phyloP scores from a whole-genome alignment of 305 asterid genomes.

The Caryopteris hybrid region DNA sequence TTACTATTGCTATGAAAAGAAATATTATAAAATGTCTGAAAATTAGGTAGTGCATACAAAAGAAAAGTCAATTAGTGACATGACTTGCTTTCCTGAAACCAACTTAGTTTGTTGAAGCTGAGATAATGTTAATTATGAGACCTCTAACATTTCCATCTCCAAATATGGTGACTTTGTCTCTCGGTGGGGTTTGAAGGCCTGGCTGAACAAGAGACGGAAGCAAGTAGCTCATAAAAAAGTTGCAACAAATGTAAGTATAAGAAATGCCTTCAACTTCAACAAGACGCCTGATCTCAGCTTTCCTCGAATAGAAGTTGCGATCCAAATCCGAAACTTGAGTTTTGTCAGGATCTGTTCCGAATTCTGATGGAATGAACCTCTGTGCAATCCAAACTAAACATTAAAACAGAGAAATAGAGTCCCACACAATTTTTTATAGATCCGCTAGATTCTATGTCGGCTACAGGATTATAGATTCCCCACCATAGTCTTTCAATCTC shows the following conservation, averaged over 20 bases:
- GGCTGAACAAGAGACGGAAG: slow-evolving; percentile 90
- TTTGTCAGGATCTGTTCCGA: slow-evolving; percentile 80
- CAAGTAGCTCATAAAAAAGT: slow-evolving; percentile 67
- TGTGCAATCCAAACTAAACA: slow-evolving; percentile 29
- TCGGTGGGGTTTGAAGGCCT: slow-evolving; percentile 61
- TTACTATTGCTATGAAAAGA: background rate
- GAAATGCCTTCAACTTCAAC: slow-evolving; percentile 79
- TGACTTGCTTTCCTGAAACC: background rate
- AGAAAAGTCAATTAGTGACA: background rate
- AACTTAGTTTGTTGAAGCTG: background rate
- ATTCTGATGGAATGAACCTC: slow-evolving; percentile 93
- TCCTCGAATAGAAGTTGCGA: slow-evolving; percentile 61
- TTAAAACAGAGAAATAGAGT: background rate
- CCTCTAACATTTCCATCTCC: slow-evolving; percentile 88
- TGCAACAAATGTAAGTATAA: slow-evolving; percentile 77
- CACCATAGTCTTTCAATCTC: no score
- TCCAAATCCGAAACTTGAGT: slow-evolving; percentile 62
- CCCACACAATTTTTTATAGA: no score
- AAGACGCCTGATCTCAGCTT: slow-evolving; percentile 77
- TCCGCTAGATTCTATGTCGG: no score
- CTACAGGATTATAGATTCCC: no score
- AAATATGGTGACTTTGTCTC: slow-evolving; percentile 67
- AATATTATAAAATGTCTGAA: background rate
- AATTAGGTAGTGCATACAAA: background rate
- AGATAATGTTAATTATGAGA: slow-evolving; percentile 12